phyloP scores from a whole-genome alignment of 805 yeast genomes.

The Metschnikowia lachancei region DNA sequence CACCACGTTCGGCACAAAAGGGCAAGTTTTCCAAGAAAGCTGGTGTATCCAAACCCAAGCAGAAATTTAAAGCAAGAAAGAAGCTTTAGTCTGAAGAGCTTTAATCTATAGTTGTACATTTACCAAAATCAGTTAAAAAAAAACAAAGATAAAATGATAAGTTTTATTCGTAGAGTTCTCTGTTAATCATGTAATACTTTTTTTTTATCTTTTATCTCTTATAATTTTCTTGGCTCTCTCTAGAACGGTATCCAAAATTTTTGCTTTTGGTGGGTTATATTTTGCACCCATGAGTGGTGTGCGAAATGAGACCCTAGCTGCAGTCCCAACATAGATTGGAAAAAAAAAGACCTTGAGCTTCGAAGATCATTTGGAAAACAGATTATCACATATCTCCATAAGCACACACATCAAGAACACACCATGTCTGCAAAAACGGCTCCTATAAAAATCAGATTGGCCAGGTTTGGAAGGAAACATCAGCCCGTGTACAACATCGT shows the following conservation, averaged over 20 bases:
- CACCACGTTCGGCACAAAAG: constrained; percentile 9
- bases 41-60: constrained; percentile 39
- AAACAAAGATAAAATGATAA: not conserved
- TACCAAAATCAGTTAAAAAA: not conserved
- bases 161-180: not conserved
- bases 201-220: no score
- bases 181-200: no score
- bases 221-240: no score
- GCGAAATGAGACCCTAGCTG: not conserved
- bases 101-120: not conserved
- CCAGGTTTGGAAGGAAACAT: constrained; percentile 87
- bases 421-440: constrained; percentile 16
- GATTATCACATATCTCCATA: not conserved
- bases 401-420: not conserved
- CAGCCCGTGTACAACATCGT: constrained; percentile 91
- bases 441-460: constrained; percentile 80
- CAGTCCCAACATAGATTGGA: not conserved
- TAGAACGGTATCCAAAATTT: no score
- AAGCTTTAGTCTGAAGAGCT: constrained; percentile 40
- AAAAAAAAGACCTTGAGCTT: not conserved
- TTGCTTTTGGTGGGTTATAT: not conserved
- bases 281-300: constrained; percentile 6
- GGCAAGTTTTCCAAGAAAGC: constrained; percentile 22
- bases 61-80: constrained; percentile 57
- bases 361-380: no score